These are phyloP conservation scores for Hyphopichia homilentoma DNA, from an alignment of 805 yeast species.

Conservation along the genomic window DNA sequence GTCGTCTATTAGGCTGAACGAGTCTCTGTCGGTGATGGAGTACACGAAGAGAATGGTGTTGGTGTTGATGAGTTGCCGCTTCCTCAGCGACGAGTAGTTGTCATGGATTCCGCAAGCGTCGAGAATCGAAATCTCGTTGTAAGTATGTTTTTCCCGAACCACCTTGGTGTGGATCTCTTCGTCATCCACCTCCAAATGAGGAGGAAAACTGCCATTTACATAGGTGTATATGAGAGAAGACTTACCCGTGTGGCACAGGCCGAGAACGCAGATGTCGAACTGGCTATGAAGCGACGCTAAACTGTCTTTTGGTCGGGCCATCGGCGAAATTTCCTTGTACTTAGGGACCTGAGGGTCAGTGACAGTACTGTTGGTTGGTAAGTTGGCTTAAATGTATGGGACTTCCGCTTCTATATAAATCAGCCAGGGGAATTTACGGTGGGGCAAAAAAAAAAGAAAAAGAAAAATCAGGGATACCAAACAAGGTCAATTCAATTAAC, in stretches of 20 bases:
- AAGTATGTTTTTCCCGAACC: constrained; percentile 9
- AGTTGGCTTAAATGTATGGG: too few species aligned
- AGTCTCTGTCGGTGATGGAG: constrained; percentile 20
- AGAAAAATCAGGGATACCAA: too few species aligned
- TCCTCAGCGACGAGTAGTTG: constrained; percentile 20
- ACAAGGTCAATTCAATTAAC: too few species aligned
- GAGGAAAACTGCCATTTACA: constrained; percentile 17
- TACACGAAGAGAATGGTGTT: constrained; percentile 22
- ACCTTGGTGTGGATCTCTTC: constrained; percentile 25
- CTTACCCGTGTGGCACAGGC: constrained; percentile 21
- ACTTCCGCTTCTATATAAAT: too few species aligned
- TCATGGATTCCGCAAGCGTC: constrained; percentile 26
- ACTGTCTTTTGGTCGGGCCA: constrained; percentile 6
- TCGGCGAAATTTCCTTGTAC: too few species aligned
- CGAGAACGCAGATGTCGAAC: constrained; percentile 28
- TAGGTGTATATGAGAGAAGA: constrained; percentile 23
- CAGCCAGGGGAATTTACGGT: too few species aligned
- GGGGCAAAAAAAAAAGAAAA: too few species aligned
- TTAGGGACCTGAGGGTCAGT: too few species aligned
- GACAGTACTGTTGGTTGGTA: too few species aligned
- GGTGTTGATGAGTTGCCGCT: constrained; percentile 27
- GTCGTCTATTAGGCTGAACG: constrained; percentile 28
- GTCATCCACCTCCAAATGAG: constrained; percentile 12
- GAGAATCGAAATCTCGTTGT: constrained; percentile 26
- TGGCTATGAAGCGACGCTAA: constrained; percentile 11